Conservation (phyloP, 768 basidiomycete species). For the Rossbeevera mucosa region DNA sequence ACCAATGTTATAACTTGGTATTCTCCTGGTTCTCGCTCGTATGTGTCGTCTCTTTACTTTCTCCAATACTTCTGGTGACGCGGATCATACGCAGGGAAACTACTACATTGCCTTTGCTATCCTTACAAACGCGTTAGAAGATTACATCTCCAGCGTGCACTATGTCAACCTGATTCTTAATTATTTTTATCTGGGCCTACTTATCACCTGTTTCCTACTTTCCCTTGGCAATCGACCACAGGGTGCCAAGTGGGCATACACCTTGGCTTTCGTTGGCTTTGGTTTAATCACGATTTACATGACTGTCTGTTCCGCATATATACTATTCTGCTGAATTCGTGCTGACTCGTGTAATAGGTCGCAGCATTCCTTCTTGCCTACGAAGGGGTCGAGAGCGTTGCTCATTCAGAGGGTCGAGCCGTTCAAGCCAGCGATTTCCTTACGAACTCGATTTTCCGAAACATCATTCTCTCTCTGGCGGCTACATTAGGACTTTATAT, state of each 20-base stretch:
- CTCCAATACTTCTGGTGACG: not conserved
- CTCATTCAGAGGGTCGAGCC: slow-evolving; percentile 39
- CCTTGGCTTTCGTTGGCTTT: slow-evolving; percentile 80
- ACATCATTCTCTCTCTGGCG: slow-evolving; percentile 79
- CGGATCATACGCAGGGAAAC: slow-evolving; percentile 53
- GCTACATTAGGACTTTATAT: slow-evolving; percentile 92
- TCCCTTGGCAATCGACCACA: slow-evolving; percentile 90
- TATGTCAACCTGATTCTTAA: slow-evolving; percentile 73
- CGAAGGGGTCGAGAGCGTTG: slow-evolving; percentile 67
- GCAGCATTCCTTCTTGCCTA: slow-evolving; percentile 79
- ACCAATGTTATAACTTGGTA: slow-evolving; percentile 84
- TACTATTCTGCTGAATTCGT: not conserved
- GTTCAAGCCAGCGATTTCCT: slow-evolving; percentile 61
- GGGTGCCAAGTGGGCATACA: slow-evolving; percentile 85
- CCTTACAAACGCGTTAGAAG: slow-evolving; percentile 69
- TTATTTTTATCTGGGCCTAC: slow-evolving; percentile 83
- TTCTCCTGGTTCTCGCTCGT: slow-evolving; percentile 91
- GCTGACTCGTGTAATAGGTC: slow-evolving; percentile 39
- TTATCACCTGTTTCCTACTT: slow-evolving; percentile 85
- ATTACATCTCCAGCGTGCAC: slow-evolving; percentile 54
- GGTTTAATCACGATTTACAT: slow-evolving; percentile 93
- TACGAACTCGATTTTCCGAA: slow-evolving; percentile 73
- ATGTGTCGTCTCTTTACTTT: slow-evolving; percentile 20
- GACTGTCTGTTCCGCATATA: slow-evolving; percentile 52
- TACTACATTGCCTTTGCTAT: slow-evolving; percentile 88